Conservation (phyloP, 495 filamentous ascomycete species). For the Neurospora sp. region DNA sequence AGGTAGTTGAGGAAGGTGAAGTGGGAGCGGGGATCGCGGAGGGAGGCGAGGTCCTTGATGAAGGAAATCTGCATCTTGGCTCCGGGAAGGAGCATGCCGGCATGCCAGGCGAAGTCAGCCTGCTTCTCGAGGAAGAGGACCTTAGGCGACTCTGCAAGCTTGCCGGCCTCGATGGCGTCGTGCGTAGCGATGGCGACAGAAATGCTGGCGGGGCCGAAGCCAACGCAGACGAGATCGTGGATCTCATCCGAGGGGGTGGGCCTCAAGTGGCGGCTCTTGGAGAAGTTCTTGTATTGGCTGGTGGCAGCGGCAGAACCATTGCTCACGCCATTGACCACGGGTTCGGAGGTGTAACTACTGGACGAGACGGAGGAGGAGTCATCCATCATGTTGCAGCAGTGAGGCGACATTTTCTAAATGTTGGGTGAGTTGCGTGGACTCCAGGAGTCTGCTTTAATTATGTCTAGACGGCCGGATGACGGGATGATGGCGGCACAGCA, state of each 20-base stretch:
- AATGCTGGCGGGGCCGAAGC: conserved; percentile 87
- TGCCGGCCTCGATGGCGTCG: conserved; percentile 46
- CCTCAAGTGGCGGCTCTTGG: conserved; percentile 14
- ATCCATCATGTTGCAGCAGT: conserved; percentile 15
- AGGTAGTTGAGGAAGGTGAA: conserved; percentile 97
- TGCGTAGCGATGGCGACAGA: conserved; percentile 87
- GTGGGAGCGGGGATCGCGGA: conserved; percentile 75
- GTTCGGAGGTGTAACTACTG: conserved; percentile 5
- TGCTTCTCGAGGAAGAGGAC: conserved; percentile 84
- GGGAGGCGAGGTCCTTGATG: conserved; percentile 87
- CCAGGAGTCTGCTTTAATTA: neutral
- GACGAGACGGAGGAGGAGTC: neutral
- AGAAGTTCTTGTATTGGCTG: conserved; percentile 4
- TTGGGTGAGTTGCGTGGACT: neutral
- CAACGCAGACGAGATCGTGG: conserved; percentile 80
- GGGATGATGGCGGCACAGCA: neutral
- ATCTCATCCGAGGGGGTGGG: conserved; percentile 35
- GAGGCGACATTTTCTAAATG: conserved; percentile 15
- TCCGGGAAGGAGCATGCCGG: conserved; percentile 87
- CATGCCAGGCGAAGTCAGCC: conserved; percentile 77
- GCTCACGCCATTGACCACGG: neutral
- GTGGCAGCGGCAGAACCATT: neutral
- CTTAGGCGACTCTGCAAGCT: conserved; percentile 41
- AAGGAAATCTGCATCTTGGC: conserved; percentile 98
- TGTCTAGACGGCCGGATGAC: neutral